A percentile compares a stretch with the other conserved stretches of the same genome.
These are phyloP conservation scores for Epichloe gansuensis DNA, from an alignment of 2,329 filamentous ascomycete species.

Conservation along the genomic window DNA sequence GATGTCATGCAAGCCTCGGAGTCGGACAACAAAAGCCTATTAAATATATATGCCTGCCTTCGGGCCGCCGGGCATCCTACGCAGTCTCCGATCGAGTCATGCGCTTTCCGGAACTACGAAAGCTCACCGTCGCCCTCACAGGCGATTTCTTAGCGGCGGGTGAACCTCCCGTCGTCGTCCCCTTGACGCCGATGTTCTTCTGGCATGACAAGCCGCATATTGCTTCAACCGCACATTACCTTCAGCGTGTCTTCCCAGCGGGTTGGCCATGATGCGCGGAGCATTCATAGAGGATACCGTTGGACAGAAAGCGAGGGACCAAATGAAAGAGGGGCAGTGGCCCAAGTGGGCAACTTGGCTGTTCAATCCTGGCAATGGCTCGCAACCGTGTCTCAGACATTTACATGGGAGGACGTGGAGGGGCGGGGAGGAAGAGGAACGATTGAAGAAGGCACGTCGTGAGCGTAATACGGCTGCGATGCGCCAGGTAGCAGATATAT, in stretches of 20 bases:
- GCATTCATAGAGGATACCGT: conserved; percentile 46
- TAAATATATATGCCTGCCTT: conserved; percentile 41
- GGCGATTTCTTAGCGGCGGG: conserved; percentile 20
- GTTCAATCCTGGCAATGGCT: conserved; percentile 38
- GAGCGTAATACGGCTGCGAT: background rate
- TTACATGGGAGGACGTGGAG: conserved; percentile 39
- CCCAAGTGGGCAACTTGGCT: conserved; percentile 43
- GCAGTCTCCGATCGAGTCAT: conserved; percentile 34
- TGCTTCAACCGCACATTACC: conserved; percentile 36
- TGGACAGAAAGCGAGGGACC: conserved; percentile 39
- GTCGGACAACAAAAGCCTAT: conserved; percentile 14
- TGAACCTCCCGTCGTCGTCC: conserved; percentile 17
- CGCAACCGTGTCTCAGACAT: conserved; percentile 34
- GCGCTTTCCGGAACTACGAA: conserved; percentile 28
- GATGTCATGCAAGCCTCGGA: conserved; percentile 28
- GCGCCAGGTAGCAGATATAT: background rate
- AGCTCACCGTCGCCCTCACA: conserved; percentile 30
- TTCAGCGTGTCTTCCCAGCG: conserved; percentile 35
- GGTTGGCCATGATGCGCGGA: conserved; percentile 37
- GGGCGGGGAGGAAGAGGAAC: conserved; percentile 17
- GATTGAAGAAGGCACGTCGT: background rate
- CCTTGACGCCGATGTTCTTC: conserved; percentile 43
- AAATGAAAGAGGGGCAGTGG: conserved; percentile 44
- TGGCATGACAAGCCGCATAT: conserved; percentile 49
- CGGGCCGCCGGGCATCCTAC: conserved; percentile 39